Conservation (phyloP, 768 basidiomycete species). For the Mycena vitilis region DNA sequence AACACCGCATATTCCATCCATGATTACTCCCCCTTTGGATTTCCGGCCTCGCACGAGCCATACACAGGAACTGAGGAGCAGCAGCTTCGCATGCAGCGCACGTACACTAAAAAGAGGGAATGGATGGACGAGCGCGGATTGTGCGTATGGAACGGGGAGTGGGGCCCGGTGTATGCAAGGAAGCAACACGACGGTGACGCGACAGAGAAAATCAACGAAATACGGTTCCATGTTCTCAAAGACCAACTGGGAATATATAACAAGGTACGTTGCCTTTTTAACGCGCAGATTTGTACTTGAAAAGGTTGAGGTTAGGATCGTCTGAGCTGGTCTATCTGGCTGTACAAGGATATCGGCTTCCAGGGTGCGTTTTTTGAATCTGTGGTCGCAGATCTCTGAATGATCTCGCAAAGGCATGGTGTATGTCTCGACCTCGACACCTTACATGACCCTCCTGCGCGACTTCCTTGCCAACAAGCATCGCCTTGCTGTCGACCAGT, state of each 20-base stretch:
- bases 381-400: no score
- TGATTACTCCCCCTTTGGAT: conserved; percentile 80
- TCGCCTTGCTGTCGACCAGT: conserved; percentile 75
- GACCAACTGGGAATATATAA: conserved; percentile 82
- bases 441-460: conserved; percentile 77
- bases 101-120: conserved; percentile 78
- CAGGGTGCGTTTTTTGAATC: conserved; percentile 38
- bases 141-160: conserved; percentile 86
- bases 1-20: conserved; percentile 84
- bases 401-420: conserved; percentile 71
- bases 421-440: conserved; percentile 70
- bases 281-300: not conserved
- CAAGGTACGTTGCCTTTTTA: conserved; percentile 49
- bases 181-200: conserved; percentile 65
- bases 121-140: conserved; percentile 79
- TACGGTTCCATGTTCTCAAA: conserved; percentile 72
- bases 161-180: conserved; percentile 85
- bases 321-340: conserved; percentile 87
- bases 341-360: conserved; percentile 88
- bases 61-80: conserved; percentile 69
- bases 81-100: conserved; percentile 59
- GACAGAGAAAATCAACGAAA: conserved; percentile 75
- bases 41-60: conserved; percentile 67
- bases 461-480: conserved; percentile 84
- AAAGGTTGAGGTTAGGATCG: conserved; percentile 56